Percentiles rank a stretch among this genome's conserved stretches.
Evolutionary conservation across 78 protist species (phyloP).

Genomic region (Dictyostelium brefeldianum): DNA sequence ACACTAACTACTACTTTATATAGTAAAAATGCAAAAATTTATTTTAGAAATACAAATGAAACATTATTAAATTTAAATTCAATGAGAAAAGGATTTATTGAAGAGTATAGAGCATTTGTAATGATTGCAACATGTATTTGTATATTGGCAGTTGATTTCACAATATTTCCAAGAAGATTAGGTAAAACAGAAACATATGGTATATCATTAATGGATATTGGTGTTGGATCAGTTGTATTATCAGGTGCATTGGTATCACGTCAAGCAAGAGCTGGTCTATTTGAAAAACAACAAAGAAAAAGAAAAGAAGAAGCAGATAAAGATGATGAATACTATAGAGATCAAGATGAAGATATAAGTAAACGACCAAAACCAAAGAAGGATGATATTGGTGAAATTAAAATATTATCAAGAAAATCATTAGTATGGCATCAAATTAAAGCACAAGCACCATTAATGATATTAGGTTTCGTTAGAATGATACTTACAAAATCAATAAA

Average conservation of each 20-base stretch:
- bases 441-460: constrained; percentile 76
- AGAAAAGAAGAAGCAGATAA: not conserved
- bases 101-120: constrained; percentile 72
- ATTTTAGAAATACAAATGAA: constrained; percentile 34
- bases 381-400: not conserved
- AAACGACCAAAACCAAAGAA: not conserved
- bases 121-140: constrained; percentile 80
- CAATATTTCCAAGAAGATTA: constrained; percentile 88
- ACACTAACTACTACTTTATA: too few species aligned
- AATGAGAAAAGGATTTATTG: constrained; percentile 71
- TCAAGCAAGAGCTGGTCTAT: constrained; percentile 40
- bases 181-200: constrained; percentile 94
- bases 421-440: constrained; percentile 31
- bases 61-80: constrained; percentile 34
- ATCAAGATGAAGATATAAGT: not conserved
- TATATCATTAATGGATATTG: constrained; percentile 92
- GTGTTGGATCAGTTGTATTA: constrained; percentile 84
- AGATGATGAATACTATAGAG: not conserved
- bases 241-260: constrained; percentile 83
- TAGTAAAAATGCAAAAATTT: constrained; percentile 16
- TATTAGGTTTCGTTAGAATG: constrained; percentile 84
- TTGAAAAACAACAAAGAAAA: constrained; percentile 1
- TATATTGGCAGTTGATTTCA: constrained; percentile 93
- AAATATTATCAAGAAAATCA: constrained; percentile 34
- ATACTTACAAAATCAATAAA: constrained; percentile 74